phyloP scores from a whole-genome alignment of 176 grass and related monocot genomes.

The Stipa capillata region DNA sequence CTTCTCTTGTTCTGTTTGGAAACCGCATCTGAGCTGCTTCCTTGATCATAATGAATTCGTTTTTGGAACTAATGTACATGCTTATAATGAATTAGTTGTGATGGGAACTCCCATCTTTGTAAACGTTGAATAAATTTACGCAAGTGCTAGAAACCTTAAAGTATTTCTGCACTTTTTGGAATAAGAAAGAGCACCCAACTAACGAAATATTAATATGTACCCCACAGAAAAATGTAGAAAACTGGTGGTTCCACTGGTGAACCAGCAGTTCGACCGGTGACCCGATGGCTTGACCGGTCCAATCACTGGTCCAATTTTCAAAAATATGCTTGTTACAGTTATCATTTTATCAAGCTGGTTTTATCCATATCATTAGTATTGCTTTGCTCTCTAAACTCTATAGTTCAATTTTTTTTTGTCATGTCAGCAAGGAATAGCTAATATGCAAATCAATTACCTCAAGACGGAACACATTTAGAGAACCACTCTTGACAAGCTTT shows the following conservation, averaged over 20 bases:
- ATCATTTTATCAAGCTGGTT: background rate
- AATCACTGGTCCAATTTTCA: background rate
- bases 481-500: slow-evolving; percentile 60
- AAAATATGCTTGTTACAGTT: background rate
- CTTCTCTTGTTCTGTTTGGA: background rate
- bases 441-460: slow-evolving; percentile 23
- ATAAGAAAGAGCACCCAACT: background rate
- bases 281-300: background rate
- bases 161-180: background rate
- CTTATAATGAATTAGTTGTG: background rate
- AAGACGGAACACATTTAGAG: slow-evolving; percentile 55
- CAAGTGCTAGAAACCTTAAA: background rate
- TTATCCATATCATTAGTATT: background rate
- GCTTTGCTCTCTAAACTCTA: background rate
- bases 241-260: no score
- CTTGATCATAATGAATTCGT: background rate
- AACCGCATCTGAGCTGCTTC: background rate
- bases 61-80: background rate
- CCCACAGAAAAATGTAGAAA: no score
- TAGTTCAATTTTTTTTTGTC: no score
- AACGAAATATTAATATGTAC: no score
- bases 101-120: background rate
- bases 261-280: no score
- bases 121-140: background rate
- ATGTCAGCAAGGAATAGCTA: background rate